Conservation (phyloP, 495 filamentous ascomycete species). For the Xylaria bambusicola region DNA sequence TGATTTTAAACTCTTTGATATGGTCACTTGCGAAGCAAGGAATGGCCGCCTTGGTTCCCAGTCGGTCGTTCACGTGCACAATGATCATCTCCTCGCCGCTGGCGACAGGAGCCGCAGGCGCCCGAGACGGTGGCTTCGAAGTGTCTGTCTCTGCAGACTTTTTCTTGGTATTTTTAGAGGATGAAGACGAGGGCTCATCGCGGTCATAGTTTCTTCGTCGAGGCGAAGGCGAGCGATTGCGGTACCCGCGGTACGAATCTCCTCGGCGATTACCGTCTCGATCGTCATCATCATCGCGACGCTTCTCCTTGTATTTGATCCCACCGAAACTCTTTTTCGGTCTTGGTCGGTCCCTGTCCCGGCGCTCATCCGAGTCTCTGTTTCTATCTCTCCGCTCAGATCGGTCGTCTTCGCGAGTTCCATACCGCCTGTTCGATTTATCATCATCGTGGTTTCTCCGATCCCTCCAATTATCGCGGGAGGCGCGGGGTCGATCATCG, state of each 20-base stretch:
- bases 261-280: slow-evolving; percentile 45
- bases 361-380: slow-evolving; percentile 21
- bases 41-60: slow-evolving; percentile 88
- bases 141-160: slow-evolving; percentile 30
- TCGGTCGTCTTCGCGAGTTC: slow-evolving; percentile 14
- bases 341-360: slow-evolving; percentile 27
- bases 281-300: slow-evolving; percentile 51
- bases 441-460: slow-evolving; percentile 23
- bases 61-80: slow-evolving; percentile 86
- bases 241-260: slow-evolving; percentile 55
- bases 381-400: slow-evolving; percentile 18
- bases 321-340: slow-evolving; percentile 52
- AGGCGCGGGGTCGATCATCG: slow-evolving; percentile 19
- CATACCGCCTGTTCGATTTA: slow-evolving; percentile 14
- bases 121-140: slow-evolving; percentile 28
- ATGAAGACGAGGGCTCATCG: slow-evolving; percentile 25
- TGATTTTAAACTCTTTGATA: slow-evolving; percentile 83
- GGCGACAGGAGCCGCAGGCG: slow-evolving; percentile 32
- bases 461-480: slow-evolving; percentile 19
- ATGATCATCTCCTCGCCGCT: slow-evolving; percentile 80
- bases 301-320: slow-evolving; percentile 70
- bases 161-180: slow-evolving; percentile 26
- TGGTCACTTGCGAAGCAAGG: slow-evolving; percentile 81
- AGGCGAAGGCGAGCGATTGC: slow-evolving; percentile 43
- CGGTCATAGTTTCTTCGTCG: slow-evolving; percentile 39